Evolutionary conservation across 1,284 basidiomycete genomes (phyloP).

Genomic region (Ceratobasidium sp.): DNA sequence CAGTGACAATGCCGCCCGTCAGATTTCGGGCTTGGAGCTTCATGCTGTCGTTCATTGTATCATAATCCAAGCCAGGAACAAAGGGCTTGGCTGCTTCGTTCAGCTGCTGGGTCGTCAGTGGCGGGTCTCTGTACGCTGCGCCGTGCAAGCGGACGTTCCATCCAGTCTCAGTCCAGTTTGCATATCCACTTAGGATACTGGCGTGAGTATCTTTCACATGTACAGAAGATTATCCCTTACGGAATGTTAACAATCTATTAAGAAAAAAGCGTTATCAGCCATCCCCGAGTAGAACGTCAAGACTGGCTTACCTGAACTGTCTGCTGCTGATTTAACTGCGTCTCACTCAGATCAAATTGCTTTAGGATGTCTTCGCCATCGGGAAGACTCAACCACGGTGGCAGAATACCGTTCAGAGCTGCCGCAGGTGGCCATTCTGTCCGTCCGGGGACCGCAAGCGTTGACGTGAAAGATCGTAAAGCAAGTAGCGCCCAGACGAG

Average conservation of each 20-base stretch:
- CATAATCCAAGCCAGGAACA: constrained; percentile 38
- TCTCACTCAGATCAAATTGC: constrained; percentile 37
- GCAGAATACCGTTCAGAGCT: constrained; percentile 39
- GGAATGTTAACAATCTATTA: constrained; percentile 41
- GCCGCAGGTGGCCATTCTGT: constrained; percentile 29
- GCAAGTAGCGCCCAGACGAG: background rate
- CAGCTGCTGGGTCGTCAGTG: constrained; percentile 32
- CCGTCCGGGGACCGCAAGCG: background rate
- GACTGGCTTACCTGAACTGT: constrained; percentile 15
- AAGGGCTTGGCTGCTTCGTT: constrained; percentile 40
- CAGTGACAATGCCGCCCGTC: constrained; percentile 35
- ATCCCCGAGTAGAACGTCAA: background rate
- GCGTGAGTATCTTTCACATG: background rate
- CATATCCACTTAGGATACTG: constrained; percentile 39
- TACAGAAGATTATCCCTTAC: constrained; percentile 5
- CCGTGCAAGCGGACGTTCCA: constrained; percentile 44
- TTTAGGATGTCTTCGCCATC: constrained; percentile 39
- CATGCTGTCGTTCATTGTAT: constrained; percentile 38
- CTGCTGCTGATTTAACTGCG: constrained; percentile 34
- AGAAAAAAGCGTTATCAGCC: background rate
- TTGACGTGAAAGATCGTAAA: background rate
- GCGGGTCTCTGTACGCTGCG: constrained; percentile 40
- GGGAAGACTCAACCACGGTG: constrained; percentile 40
- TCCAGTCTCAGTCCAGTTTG: constrained; percentile 42
- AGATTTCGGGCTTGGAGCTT: constrained; percentile 40